Evolutionary conservation across 2,329 filamentous ascomycete genomes (phyloP).

Genomic region (Neonectria faginata): DNA sequence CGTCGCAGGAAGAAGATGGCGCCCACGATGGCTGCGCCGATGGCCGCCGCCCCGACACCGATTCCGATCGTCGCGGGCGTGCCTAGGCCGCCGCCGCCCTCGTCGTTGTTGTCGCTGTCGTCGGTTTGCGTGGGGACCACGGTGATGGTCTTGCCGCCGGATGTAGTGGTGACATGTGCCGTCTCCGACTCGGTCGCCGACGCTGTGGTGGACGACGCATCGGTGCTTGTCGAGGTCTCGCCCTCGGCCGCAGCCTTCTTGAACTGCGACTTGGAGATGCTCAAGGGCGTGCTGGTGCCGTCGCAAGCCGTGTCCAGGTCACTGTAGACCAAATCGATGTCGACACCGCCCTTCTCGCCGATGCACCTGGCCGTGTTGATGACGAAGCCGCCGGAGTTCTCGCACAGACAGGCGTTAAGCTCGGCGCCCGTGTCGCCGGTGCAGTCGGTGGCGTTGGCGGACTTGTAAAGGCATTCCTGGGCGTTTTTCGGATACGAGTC

Average conservation of each 20-base stretch:
- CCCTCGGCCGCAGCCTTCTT: constrained; percentile 41
- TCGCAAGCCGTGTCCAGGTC: constrained; percentile 59
- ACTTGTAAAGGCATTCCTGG: constrained; percentile 56
- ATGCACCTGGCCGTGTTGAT: constrained; percentile 61
- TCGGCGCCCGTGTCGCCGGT: constrained; percentile 51
- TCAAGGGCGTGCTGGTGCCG: constrained; percentile 57
- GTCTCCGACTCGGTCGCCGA: constrained; percentile 22
- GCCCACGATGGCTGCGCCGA: constrained; percentile 45
- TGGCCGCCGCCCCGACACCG: constrained; percentile 52
- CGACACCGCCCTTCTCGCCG: constrained; percentile 48
- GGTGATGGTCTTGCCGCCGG: constrained; percentile 29
- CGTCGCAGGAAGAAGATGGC: constrained; percentile 46
- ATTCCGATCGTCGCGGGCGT: constrained; percentile 55
- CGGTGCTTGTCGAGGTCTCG: constrained; percentile 14
- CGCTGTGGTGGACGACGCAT: constrained; percentile 5
- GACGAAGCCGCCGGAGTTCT: constrained; percentile 62
- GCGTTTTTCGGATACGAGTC: constrained; percentile 49
- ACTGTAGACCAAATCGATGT: constrained; percentile 57
- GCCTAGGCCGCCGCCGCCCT: constrained; percentile 26
- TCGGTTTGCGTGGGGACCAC: constrained; percentile 29
- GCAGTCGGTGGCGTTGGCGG: constrained; percentile 57
- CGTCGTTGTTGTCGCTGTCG: background rate
- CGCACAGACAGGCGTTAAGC: constrained; percentile 64
- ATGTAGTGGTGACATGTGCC: constrained; percentile 23
- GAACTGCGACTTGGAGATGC: constrained; percentile 57